Conservation (phyloP, 2,329 filamentous ascomycete genomes). For the Botrytis fabae region DNA sequence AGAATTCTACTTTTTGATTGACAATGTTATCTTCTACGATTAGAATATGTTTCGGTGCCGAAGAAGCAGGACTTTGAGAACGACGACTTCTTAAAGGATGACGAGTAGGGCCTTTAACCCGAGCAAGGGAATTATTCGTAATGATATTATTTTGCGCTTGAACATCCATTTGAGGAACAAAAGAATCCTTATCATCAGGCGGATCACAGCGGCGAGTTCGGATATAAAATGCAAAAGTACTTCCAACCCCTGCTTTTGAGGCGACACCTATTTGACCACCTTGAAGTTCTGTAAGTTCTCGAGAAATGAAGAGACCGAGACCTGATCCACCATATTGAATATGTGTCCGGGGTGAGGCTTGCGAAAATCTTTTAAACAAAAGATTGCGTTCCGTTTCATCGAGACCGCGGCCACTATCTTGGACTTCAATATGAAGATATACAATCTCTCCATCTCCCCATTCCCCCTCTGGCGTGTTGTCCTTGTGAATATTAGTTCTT, state of each 20-base stretch:
- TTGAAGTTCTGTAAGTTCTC: constrained; percentile 77
- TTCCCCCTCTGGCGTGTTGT: constrained; percentile 37
- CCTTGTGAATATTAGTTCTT: constrained; percentile 38
- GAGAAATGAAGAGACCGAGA: constrained; percentile 75
- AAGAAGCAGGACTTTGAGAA: constrained; percentile 12
- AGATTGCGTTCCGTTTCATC: constrained; percentile 69
- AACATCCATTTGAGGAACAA: constrained; percentile 12
- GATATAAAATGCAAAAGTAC: constrained; percentile 76
- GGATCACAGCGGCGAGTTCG: constrained; percentile 26
- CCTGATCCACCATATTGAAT: constrained; percentile 79
- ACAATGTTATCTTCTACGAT: constrained; percentile 63
- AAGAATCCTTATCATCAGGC: constrained; percentile 5
- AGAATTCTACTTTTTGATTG: constrained; percentile 41
- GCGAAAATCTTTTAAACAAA: constrained; percentile 73
- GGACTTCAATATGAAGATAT: constrained; percentile 71
- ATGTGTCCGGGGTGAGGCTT: constrained; percentile 73
- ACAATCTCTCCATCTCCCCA: constrained; percentile 73
- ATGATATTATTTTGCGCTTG: constrained; percentile 14
- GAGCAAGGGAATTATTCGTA: constrained; percentile 16
- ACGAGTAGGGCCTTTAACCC: constrained; percentile 1
- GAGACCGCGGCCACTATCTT: constrained; percentile 75
- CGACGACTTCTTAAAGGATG: background rate
- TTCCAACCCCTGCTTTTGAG: constrained; percentile 67
- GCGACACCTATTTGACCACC: constrained; percentile 77
- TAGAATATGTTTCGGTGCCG: constrained; percentile 44